Evolutionary conservation across 176 grass and related monocot genomes (phyloP).

Genomic region (Oropetium thomaeum): DNA sequence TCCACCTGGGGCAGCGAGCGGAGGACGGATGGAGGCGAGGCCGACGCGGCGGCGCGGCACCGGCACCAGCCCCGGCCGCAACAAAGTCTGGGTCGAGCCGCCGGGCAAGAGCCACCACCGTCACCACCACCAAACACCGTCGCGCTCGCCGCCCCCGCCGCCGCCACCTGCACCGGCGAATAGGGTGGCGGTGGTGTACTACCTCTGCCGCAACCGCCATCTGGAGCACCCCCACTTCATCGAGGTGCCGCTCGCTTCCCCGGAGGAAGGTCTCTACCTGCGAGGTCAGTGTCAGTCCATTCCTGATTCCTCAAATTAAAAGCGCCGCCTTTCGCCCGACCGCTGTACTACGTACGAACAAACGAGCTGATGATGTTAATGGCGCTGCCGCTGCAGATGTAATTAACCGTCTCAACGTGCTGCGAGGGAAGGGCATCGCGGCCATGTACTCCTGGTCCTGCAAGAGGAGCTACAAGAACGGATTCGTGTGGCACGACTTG

Average conservation of each 20-base stretch:
- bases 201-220: slow-evolving; percentile 80
- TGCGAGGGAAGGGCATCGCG: slow-evolving; percentile 85
- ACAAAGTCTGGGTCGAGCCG: slow-evolving; percentile 85
- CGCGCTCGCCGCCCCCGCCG: slow-evolving; percentile 28
- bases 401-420: slow-evolving; percentile 78
- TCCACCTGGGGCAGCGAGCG: neutral
- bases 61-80: slow-evolving; percentile 60
- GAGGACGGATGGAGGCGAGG: slow-evolving; percentile 30
- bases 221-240: slow-evolving; percentile 99
- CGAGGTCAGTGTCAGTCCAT: slow-evolving; percentile 49
- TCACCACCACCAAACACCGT: slow-evolving; percentile 35
- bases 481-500: slow-evolving; percentile 89
- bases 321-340: neutral
- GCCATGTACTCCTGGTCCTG: slow-evolving; percentile 97
- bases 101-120: slow-evolving; percentile 55
- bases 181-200: slow-evolving; percentile 91
- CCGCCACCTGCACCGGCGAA: slow-evolving; percentile 3
- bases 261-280: slow-evolving; percentile 82
- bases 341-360: neutral
- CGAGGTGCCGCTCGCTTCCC: slow-evolving; percentile 77
- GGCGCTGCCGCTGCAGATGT: slow-evolving; percentile 58
- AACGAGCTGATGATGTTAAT: slow-evolving; percentile 15
- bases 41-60: slow-evolving; percentile 37
- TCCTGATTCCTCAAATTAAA: neutral
- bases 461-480: slow-evolving; percentile 96